These are phyloP conservation scores for Lathyrus aphaca DNA, from an alignment of 306 rosid species.

Conservation along the genomic window DNA sequence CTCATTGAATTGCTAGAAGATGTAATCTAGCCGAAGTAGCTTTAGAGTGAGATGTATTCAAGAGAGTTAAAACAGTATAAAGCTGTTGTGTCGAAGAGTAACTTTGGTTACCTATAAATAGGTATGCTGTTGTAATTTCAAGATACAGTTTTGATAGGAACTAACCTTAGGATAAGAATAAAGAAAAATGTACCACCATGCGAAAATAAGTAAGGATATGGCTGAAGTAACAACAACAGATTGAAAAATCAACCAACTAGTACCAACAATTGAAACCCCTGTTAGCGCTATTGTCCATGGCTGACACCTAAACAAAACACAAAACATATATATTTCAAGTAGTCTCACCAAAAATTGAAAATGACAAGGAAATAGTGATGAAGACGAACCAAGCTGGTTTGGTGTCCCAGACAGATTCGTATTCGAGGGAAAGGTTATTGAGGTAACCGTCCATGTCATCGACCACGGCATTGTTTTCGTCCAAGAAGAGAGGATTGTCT, in stretches of 20 bases:
- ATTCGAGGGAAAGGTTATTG: constrained; percentile 78
- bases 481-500: constrained; percentile 60
- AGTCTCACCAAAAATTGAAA: background rate
- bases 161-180: constrained; percentile 83
- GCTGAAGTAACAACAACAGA: constrained; percentile 50
- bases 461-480: constrained; percentile 63
- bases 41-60: too few relatives aligned
- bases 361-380: background rate
- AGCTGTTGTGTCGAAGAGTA: too few relatives aligned
- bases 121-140: too few relatives aligned
- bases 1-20: too few relatives aligned
- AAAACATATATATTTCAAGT: background rate
- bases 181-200: constrained; percentile 91
- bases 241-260: constrained; percentile 68
- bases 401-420: constrained; percentile 97
- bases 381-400: constrained; percentile 70
- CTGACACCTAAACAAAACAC: constrained; percentile 44
- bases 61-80: too few relatives aligned
- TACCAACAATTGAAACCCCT: constrained; percentile 35
- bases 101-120: too few relatives aligned
- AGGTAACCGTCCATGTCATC: constrained; percentile 90
- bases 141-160: too few relatives aligned
- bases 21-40: too few relatives aligned
- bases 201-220: constrained; percentile 47
- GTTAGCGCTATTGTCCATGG: constrained; percentile 47